Conservation (phyloP, 768 basidiomycete species). For the Grammothele lineata region DNA sequence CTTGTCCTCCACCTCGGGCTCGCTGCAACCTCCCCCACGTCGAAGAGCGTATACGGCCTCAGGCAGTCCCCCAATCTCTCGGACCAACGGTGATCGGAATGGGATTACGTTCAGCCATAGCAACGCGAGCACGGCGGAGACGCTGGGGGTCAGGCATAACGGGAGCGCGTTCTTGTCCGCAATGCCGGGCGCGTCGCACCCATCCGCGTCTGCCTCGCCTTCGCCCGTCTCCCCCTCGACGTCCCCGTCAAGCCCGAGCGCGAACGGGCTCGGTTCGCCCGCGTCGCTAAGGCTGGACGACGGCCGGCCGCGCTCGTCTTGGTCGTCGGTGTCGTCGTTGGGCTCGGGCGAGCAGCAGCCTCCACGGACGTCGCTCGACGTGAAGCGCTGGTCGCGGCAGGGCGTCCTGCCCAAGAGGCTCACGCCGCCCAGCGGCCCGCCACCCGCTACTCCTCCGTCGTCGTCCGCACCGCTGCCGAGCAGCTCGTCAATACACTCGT, state of each 20-base stretch:
- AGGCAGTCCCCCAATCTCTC: constrained; percentile 9
- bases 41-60: constrained; percentile 15
- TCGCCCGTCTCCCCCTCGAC: constrained; percentile 12
- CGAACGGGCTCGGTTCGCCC: constrained; percentile 2
- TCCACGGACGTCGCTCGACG: constrained; percentile 11
- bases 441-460: constrained; percentile 41
- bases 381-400: constrained; percentile 30
- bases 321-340: constrained; percentile 21
- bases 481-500: constrained; percentile 8
- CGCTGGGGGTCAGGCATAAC: constrained; percentile 28
- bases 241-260: constrained; percentile 12
- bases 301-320: constrained; percentile 14
- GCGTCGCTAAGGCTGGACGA: constrained; percentile 2
- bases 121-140: constrained; percentile 32
- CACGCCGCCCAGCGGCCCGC: constrained; percentile 58
- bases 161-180: constrained; percentile 13
- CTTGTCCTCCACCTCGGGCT: constrained; percentile 19
- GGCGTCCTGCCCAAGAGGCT: constrained; percentile 42
- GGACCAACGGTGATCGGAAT: constrained; percentile 26
- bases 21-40: constrained; percentile 29
- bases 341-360: constrained; percentile 19
- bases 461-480: constrained; percentile 7
- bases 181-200: not conserved
- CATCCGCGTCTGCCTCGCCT: not conserved
- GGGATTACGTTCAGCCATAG: constrained; percentile 26